Conservation (phyloP, 805 yeast species). For the Nakazawaea wyomingensis region DNA sequence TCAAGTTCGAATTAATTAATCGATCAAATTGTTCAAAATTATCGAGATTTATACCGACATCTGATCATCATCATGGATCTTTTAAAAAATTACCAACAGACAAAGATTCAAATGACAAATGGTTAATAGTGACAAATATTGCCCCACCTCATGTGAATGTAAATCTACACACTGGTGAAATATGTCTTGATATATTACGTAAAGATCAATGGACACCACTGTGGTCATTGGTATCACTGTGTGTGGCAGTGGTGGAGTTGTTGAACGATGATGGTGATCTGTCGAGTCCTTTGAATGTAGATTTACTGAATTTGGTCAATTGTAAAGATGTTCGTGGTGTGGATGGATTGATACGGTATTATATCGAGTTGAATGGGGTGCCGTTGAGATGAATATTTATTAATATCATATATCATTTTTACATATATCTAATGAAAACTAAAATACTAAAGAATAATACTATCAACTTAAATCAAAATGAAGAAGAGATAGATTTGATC, state of each 20-base stretch:
- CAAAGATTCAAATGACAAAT: neutral
- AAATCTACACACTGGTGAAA: slow-evolving; percentile 54
- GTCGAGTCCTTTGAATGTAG: slow-evolving; percentile 66
- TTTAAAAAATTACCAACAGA: neutral
- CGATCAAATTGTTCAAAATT: too few relatives aligned
- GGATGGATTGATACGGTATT: slow-evolving; percentile 35
- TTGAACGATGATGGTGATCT: slow-evolving; percentile 59
- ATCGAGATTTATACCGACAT: too few relatives aligned
- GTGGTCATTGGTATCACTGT: slow-evolving; percentile 53
- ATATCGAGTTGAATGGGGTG: slow-evolving; percentile 17
- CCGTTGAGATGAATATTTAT: neutral
- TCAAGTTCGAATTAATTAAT: slow-evolving; percentile 42
- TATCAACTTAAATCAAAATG: too few relatives aligned
- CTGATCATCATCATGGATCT: too few relatives aligned
- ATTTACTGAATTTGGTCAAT: slow-evolving; percentile 56
- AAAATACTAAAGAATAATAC: too few relatives aligned
- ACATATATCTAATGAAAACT: too few relatives aligned
- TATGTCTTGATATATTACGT: slow-evolving; percentile 65
- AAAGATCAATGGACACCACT: slow-evolving; percentile 63
- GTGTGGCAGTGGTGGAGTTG: slow-evolving; percentile 53
- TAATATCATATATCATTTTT: too few relatives aligned
- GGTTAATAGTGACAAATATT: neutral
- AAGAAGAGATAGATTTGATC: too few relatives aligned
- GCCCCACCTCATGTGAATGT: slow-evolving; percentile 43
- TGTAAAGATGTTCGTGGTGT: slow-evolving; percentile 40